Base-by-base conservation (phyloP, 1,284 basidiomycete genomes). In the Flammula alnicola region DNA sequence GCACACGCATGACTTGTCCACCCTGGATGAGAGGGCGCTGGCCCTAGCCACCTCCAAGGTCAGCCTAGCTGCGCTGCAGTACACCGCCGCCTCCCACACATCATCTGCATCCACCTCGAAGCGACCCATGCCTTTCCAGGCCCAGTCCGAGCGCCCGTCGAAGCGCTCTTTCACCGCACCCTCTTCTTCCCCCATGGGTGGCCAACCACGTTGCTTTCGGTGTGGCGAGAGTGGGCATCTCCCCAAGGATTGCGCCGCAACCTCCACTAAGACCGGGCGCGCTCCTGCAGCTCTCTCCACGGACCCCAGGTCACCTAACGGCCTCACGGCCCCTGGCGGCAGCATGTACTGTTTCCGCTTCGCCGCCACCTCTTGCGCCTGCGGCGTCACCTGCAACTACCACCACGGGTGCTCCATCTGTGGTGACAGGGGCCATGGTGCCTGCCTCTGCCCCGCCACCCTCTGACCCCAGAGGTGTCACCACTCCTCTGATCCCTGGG, bases 351-450 rank as follows among this genome's bases (percentile, higher is more conserved):
- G 66, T 41, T 64, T 68, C 25, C 6, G 4, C 8, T 57, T 41
- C 9, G 47, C 47, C 17, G 19, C 17, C 5, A 14, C 29, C 17
- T 11, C 29, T 31, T 65, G 64, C 57, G 4, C 17, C 5, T 52
- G 20, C 38, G 58, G 46, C 8, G 19, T 22, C 20, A 19, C 9
- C 29, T 68, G 67, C 53, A 16, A n/a, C 32, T 44, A 52, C 32
- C 27, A 26, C 42, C 68, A 70, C 46, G 47, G 20, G 17, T 70
- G 69, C 61, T 60, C 52, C 47, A 46, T 68, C 40, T 69, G 68
- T 46, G 31, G 47, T 6, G 37, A 23, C 27, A 30, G 41, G 31
- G 6, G 14, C 12, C 67, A 70, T 45, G 64, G 66, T 8, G 66
- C 66, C 6, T 36, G 40, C 0, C 3, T 7, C 27, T 66, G 65